Conservation (phyloP, 1,284 basidiomycete genomes). For the Termitomyces sp. region DNA sequence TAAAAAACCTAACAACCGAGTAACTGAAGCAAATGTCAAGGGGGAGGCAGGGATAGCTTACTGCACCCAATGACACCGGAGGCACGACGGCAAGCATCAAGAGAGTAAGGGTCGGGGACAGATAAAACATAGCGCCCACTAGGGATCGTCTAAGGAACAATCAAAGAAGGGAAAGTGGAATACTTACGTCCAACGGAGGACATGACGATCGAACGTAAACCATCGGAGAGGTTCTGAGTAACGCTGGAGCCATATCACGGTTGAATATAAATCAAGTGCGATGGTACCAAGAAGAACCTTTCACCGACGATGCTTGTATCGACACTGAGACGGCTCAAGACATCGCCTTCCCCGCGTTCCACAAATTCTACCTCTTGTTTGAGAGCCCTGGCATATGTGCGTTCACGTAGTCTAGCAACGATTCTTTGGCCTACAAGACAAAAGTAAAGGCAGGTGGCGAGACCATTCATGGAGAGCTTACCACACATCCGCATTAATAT, state of each 20-base stretch:
- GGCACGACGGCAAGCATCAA: conserved; percentile 95
- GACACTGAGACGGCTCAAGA: conserved; percentile 85
- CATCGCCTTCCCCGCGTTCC: conserved; percentile 91
- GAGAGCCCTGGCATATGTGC: conserved; percentile 78
- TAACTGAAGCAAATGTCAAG: background rate
- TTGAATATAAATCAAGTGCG: background rate
- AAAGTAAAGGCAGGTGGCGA: background rate
- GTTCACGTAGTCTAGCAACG: conserved; percentile 82
- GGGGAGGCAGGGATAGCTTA: conserved; percentile 30
- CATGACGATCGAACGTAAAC: conserved; percentile 82
- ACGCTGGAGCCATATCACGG: conserved; percentile 45
- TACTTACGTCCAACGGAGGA: conserved; percentile 80
- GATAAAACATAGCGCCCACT: conserved; percentile 96
- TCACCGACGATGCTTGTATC: conserved; percentile 96
- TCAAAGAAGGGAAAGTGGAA: background rate
- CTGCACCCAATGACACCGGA: conserved; percentile 91
- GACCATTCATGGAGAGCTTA: conserved; percentile 25
- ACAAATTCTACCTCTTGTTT: conserved; percentile 91
- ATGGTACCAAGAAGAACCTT: conserved; percentile 45
- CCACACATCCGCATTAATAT: conserved; percentile 86
- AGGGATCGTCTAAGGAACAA: background rate
- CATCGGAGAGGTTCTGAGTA: conserved; percentile 90
- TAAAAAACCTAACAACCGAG: conserved; percentile 75
- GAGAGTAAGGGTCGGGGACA: conserved; percentile 85
- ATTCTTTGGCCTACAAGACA: conserved; percentile 75